Conservation (phyloP, 2,329 filamentous ascomycete genomes). For the Aotearoamyces nothofagi region DNA sequence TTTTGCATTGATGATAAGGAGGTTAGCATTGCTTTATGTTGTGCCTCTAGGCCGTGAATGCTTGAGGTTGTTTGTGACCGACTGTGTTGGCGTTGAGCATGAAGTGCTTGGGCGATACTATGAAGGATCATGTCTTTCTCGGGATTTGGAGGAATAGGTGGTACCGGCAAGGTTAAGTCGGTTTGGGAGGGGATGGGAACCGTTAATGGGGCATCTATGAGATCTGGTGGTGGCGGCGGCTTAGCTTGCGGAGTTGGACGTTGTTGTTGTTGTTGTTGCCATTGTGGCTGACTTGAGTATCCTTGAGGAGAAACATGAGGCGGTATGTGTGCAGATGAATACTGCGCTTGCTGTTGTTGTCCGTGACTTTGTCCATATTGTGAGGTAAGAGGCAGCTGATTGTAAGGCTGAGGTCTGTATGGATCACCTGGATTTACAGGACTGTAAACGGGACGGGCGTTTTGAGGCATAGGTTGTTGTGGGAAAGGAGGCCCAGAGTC, state of each 20-base stretch:
- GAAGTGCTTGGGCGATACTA: conserved; percentile 57
- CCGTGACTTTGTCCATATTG: conserved; percentile 1
- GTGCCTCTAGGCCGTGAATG: conserved; percentile 60
- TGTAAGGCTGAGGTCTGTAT: conserved; percentile 8
- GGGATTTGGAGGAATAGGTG: conserved; percentile 87
- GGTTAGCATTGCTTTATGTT: conserved; percentile 60
- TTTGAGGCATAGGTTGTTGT: conserved; percentile 14
- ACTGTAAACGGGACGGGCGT: conserved; percentile 14
- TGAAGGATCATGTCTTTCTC: conserved; percentile 80
- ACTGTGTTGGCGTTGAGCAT: conserved; percentile 51
- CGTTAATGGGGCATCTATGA: conserved; percentile 36
- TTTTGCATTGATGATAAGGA: conserved; percentile 56
- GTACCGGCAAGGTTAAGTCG: conserved; percentile 41
- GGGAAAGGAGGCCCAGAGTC: conserved; percentile 15
- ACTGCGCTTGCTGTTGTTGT: conserved; percentile 6
- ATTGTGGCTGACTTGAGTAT: conserved; percentile 2
- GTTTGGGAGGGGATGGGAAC: conserved; percentile 29
- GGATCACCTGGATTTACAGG: conserved; percentile 13
- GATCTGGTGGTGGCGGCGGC: conserved; percentile 27
- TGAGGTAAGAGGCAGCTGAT: conserved; percentile 9
- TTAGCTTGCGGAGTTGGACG: conserved; percentile 18
- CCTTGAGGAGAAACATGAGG: conserved; percentile 4
- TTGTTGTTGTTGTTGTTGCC: conserved; percentile 14
- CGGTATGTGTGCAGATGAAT: conserved; percentile 4
- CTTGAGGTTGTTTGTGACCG: conserved; percentile 60